Evolutionary conservation across 2,329 filamentous ascomycete genomes (phyloP), one percentile per base, ranked within the genome.

Genomic region (Lasiodiplodia sp.): DNA sequence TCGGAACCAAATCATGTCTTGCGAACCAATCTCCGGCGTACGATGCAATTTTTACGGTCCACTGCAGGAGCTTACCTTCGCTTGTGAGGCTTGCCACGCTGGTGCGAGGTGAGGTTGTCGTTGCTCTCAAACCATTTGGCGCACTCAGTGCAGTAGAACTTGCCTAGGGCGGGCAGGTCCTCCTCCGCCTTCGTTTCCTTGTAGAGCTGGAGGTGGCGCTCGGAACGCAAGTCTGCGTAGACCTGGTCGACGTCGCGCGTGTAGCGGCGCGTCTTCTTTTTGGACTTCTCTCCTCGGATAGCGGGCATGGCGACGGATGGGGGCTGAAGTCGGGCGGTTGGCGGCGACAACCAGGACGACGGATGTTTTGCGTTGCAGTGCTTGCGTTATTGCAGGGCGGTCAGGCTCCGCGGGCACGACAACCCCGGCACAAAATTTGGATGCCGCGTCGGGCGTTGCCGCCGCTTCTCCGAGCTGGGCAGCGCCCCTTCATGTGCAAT

Each of bases 41-140:
- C 18, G 4, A 14, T 7, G 25, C 23, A 28, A 28, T 21, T 55
- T 16, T n/a, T 25, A 8, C 11, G 3, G 16, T 14, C 18, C 31
- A 44, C 7, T n/a, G 25, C 25, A 16, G 4, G 18, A 31, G 55
- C 57, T 72, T 77, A 93, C 92, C 92, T 91, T 84, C 94, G 89
- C 87, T 94, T 97, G 82, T 99, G 96, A 72, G 92, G 93, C 83
- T 97, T 99, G 74, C 93, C 93, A 79, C 91, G 93, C 68, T 86
- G 85, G 81, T 99, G 96, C 34, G 88, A 85, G 44, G 86, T 84
- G 69, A 97, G 83, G 74, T 92, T 96, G 74, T 87, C 80, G 72
- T 96, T 92, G 62, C 90, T 91, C 79, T 98, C 95, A 79, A 96
- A 98, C 91, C 93, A 98, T 83, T 97, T 98, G 71, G 96, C 91